Percentiles rank a stretch among this genome's conserved stretches.
These are phyloP conservation scores for Oryza coarctata DNA, from an alignment of 176 grass and related monocot genomes.

Conservation along the genomic window DNA sequence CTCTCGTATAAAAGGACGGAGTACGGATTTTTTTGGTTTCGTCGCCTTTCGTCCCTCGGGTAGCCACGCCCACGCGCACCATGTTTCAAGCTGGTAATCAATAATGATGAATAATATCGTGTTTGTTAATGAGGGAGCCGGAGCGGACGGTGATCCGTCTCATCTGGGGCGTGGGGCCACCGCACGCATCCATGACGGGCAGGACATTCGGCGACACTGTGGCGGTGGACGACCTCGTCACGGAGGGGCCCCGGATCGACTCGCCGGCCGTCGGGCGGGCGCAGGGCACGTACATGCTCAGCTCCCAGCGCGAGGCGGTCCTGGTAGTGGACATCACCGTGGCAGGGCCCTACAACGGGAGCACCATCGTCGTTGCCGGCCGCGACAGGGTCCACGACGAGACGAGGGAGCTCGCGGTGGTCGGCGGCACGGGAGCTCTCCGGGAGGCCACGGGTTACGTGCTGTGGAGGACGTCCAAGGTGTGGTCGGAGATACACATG, in stretches of 20 bases:
- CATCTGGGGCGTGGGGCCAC: background rate
- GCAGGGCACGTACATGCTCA: slow-evolving; percentile 24
- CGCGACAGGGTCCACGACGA: background rate
- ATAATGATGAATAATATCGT: no score
- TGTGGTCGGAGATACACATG: background rate
- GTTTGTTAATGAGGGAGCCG: no score
- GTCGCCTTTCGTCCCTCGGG: no score
- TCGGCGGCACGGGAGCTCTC: slow-evolving; percentile 21
- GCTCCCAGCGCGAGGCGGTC: background rate
- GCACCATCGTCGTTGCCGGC: slow-evolving; percentile 23
- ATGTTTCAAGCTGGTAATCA: no score
- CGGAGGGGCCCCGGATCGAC: background rate
- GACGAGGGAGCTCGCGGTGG: slow-evolving; percentile 39
- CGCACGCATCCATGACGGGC: background rate
- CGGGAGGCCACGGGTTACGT: background rate
- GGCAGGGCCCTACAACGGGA: slow-evolving; percentile 24
- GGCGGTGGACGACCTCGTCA: slow-evolving; percentile 22
- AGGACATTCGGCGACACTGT: slow-evolving; percentile 2
- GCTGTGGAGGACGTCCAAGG: slow-evolving; percentile 21
- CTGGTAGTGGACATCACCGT: background rate
- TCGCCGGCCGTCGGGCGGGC: background rate
- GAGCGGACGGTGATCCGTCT: background rate
- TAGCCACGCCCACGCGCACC: no score
- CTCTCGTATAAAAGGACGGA: no score
- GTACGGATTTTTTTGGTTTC: no score